These are phyloP conservation scores for Scalesia atractyloides DNA, from an alignment of 129 eudicot species.

Conservation along the genomic window DNA sequence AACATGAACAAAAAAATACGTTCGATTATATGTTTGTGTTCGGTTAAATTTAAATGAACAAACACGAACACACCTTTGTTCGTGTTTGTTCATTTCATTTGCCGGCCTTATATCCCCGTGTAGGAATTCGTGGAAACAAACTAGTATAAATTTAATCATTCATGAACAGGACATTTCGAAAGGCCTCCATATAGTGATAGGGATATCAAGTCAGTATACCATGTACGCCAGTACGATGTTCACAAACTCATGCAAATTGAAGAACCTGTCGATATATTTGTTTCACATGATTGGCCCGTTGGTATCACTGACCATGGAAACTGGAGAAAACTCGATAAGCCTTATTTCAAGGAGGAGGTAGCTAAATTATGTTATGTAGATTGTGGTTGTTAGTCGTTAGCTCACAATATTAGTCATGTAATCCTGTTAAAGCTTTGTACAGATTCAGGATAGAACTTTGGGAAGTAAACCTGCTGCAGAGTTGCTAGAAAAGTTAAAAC, in stretches of 20 bases:
- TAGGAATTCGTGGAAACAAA: background rate
- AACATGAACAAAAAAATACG: no score
- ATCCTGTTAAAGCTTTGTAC: slow-evolving; percentile 19
- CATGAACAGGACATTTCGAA: slow-evolving; percentile 80
- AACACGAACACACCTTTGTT: no score
- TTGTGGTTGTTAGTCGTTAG: background rate
- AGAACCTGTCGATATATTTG: slow-evolving; percentile 75
- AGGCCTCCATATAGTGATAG: slow-evolving; percentile 75
- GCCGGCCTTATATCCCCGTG: background rate
- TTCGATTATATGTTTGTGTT: no score
- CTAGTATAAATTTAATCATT: slow-evolving; percentile 2
- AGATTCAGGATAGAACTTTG: slow-evolving; percentile 66
- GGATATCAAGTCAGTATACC: slow-evolving; percentile 83
- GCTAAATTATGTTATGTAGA: slow-evolving; percentile 1
- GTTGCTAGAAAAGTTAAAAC: slow-evolving; percentile 73
- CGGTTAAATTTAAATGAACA: no score
- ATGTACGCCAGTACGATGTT: slow-evolving; percentile 91
- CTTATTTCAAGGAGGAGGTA: slow-evolving; percentile 77
- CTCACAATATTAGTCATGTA: background rate
- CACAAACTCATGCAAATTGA: slow-evolving; percentile 88
- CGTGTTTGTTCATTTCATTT: no score
- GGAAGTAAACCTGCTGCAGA: slow-evolving; percentile 91
- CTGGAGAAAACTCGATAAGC: slow-evolving; percentile 58
- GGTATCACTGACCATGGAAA: slow-evolving; percentile 84
- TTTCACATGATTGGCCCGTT: slow-evolving; percentile 97